Evolutionary conservation across 257 asterid species (phyloP), one percentile per base, ranked within the genome.

Genomic region (Vinca minor): DNA sequence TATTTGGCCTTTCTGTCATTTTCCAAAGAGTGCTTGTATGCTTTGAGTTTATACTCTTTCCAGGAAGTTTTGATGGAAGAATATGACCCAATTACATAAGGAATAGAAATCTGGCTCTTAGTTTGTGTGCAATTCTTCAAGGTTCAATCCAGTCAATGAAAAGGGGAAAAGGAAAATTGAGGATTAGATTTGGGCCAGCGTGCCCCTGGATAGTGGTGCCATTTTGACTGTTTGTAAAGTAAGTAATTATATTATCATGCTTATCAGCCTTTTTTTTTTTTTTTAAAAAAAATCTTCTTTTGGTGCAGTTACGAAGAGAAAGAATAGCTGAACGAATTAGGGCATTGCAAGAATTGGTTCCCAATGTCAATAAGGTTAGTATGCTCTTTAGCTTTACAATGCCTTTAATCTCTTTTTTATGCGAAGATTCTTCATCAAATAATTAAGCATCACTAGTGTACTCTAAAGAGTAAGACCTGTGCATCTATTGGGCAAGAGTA

Each of bases 271-370:
- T 17, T 17, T 64, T 76, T 45, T 18, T 62, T 32, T n/a, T 31
- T 2, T 65, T n/a, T n/a, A n/a, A n/a, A n/a, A n/a, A n/a, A n/a
- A n/a, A n/a, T 72, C n/a, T 64, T 68, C 42, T 65, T 42, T 46
- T 29, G 4, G 47, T 39, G 41, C 80, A 94, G 99, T 69, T 94
- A 79, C 92, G 99, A 48, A 79, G 99, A 74, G 99, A 94, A 73
- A 87, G 92, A 68, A 94, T 94, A 76, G 95, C 97, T 4, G 99
- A 94, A 81, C 82, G 95, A 76, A 85, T 94, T 63, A 85, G 97
- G 77, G 96, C 99, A 44, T 79, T 94, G 85, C 99, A 94, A 69
- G 99, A 94, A 62, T 74, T 89, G 77, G 97, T 94, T 82, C 99
- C 99, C 64, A 87, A 79, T 82, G 97, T 94, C 71, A 94, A 90